Evolutionary conservation across 345 rosid species (phyloP), one percentile per base, ranked within the genome.

Genomic region (Murraya paniculata): DNA sequence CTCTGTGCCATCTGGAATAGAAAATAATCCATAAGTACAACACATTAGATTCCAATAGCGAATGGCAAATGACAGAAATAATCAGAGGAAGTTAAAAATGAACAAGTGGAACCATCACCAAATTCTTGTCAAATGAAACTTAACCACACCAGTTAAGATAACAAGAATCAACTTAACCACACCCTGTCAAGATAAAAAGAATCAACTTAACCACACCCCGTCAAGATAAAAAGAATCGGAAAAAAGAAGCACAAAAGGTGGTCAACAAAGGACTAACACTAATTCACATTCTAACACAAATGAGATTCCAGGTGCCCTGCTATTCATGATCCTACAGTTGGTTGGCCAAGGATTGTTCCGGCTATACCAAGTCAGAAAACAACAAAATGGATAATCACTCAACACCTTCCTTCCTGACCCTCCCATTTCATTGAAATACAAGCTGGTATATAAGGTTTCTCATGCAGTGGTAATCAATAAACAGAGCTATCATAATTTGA

Each of bases 1-100:
- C 87, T 89, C 92, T 25, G 85, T 84, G 74, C 89, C 83, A 74
- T 73, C 98, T 94, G 93, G 19, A 77, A 81, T 14, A 64, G 65
- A 38, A 18, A 72, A 28, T 16, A 31, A 11, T 30, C 60, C 56
- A 73, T 21, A 71, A 21, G 21, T 21, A 10, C 6, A 19, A 57
- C 30, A 30, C 30, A 67, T 79, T 18, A 64, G 19, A 70, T 14
- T 13, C 57, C 74, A 30, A 14, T 27, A 8, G 25, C 39, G 33
- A 22, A 41, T 50, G 27, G 13, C 59, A 59, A 5, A 75, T 14
- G 25, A 6, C 14, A 16, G 27, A 33, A 27, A 28, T 33, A 8
- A 50, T 38, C 18, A 16, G 24, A 9, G 28, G 28, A 28, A 9
- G 39, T 19, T 18, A 58, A 21, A 69, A 36, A 10, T 36, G 45